These are phyloP conservation scores for Russula sp. DNA, from an alignment of 768 basidiomycete species.

Conservation along the genomic window DNA sequence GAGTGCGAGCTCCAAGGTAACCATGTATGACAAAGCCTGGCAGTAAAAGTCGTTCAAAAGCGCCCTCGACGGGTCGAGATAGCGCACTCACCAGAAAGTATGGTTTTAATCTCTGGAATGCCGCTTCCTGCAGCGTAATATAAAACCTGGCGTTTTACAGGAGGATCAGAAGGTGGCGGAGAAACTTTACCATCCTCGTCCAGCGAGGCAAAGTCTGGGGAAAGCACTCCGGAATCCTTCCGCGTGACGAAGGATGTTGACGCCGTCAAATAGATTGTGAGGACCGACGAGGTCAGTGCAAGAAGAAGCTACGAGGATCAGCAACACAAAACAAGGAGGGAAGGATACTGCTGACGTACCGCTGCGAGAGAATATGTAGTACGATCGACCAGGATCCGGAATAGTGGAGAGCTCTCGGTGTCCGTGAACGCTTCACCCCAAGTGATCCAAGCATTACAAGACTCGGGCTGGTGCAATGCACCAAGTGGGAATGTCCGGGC, in stretches of 20 bases:
- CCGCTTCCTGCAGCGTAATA: conserved; percentile 97
- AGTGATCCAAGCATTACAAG: conserved; percentile 67
- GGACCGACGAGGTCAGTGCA: conserved; percentile 66
- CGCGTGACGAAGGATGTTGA: conserved; percentile 85
- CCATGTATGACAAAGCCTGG: conserved; percentile 95
- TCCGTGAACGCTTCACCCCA: conserved; percentile 63
- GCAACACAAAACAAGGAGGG: not conserved
- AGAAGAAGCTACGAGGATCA: conserved; percentile 55
- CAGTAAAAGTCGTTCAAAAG: conserved; percentile 24
- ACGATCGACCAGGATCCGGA: conserved; percentile 58
- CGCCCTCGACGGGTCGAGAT: not conserved
- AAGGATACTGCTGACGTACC: conserved; percentile 47
- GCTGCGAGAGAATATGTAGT: conserved; percentile 70
- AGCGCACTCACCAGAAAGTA: conserved; percentile 63
- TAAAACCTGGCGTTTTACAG: conserved; percentile 61
- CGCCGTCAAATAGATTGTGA: conserved; percentile 84
- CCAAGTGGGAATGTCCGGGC: conserved; percentile 15
- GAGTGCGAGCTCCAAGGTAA: conserved; percentile 85
- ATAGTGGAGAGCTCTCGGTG: conserved; percentile 35
- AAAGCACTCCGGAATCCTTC: conserved; percentile 79
- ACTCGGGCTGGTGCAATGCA: conserved; percentile 33
- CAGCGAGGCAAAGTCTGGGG: conserved; percentile 43
- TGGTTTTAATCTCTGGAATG: conserved; percentile 95
- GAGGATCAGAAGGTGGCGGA: conserved; percentile 32
- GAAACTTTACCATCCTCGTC: conserved; percentile 27